Evolutionary conservation across 2,329 filamentous ascomycete species (phyloP).

Genomic region (Colletotrichum siamense): DNA sequence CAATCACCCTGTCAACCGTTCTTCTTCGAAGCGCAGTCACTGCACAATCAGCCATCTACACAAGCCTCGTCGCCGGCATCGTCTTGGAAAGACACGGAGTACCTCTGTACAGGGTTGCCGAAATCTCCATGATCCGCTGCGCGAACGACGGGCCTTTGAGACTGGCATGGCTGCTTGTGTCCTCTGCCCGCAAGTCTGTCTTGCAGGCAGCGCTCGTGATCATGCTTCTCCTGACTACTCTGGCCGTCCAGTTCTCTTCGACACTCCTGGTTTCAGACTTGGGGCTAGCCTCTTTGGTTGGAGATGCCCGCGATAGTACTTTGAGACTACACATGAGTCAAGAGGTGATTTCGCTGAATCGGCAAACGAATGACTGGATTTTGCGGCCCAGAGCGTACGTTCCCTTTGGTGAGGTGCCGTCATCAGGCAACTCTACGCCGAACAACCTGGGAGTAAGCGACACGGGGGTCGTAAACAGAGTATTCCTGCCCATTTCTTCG

Average conservation of each 20-base stretch:
- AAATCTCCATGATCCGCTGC: slow-evolving; percentile 27
- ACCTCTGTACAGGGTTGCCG: slow-evolving; percentile 25
- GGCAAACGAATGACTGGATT: not conserved
- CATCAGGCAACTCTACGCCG: not conserved
- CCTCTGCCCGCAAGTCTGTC: not conserved
- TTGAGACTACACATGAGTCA: not conserved
- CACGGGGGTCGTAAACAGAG: not conserved
- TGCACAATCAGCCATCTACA: slow-evolving; percentile 25
- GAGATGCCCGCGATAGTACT: not conserved
- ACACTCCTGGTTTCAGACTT: not conserved
- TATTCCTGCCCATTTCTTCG: not conserved
- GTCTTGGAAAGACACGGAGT: slow-evolving; percentile 27
- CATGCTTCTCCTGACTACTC: not conserved
- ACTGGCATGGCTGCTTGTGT: slow-evolving; percentile 22
- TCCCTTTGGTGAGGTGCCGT: not conserved
- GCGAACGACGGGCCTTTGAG: slow-evolving; percentile 26
- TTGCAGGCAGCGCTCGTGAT: not conserved
- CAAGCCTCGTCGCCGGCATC: slow-evolving; percentile 26
- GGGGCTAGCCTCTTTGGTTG: not conserved
- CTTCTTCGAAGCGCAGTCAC: slow-evolving; percentile 23
- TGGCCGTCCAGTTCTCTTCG: not conserved
- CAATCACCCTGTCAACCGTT: slow-evolving; percentile 25
- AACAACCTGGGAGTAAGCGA: not conserved
- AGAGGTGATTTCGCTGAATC: not conserved
- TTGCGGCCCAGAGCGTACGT: not conserved